Percentiles rank a stretch among this genome's conserved stretches.
Conservation (phyloP, 495 filamentous ascomycete genomes). For the Tricharina praecox region DNA sequence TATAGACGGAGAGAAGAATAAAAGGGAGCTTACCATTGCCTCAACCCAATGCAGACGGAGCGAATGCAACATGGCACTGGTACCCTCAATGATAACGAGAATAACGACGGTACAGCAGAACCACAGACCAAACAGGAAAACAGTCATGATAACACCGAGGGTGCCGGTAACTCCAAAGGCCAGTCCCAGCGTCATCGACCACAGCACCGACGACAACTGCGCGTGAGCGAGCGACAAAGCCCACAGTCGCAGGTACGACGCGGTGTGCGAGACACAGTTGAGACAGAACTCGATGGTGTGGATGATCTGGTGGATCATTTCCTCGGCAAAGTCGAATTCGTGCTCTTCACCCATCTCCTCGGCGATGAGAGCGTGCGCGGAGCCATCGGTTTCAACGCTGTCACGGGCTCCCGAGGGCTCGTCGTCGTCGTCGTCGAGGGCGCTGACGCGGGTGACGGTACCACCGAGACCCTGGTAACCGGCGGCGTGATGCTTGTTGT, state of each 20-base stretch:
- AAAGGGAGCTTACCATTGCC: constrained; percentile 68
- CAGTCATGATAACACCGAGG: constrained; percentile 57
- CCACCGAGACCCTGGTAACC: constrained; percentile 79
- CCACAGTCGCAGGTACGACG: constrained; percentile 97
- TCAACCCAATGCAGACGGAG: constrained; percentile 97
- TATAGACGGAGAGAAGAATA: not conserved
- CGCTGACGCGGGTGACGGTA: constrained; percentile 68
- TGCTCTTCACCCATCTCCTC: constrained; percentile 75
- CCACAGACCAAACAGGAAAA: constrained; percentile 70
- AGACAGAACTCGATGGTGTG: constrained; percentile 99
- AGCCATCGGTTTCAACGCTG: constrained; percentile 63
- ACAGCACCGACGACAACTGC: constrained; percentile 88
- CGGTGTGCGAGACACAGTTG: constrained; percentile 97
- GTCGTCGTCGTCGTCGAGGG: constrained; percentile 65
- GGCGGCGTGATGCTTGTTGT: constrained; percentile 69
- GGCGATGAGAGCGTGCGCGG: constrained; percentile 80
- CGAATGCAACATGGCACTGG: constrained; percentile 81
- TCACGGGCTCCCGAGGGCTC: constrained; percentile 39
- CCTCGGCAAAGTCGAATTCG: constrained; percentile 89
- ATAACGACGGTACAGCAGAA: constrained; percentile 51
- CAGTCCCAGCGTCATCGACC: constrained; percentile 79
- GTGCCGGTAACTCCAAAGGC: constrained; percentile 51
- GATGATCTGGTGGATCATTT: constrained; percentile 98
- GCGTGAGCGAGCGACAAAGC: constrained; percentile 93
- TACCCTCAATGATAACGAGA: constrained; percentile 60